Evolutionary conservation across 805 yeast species (phyloP), one percentile per base, ranked within the genome.

Genomic region (Candida fluviatilis): DNA sequence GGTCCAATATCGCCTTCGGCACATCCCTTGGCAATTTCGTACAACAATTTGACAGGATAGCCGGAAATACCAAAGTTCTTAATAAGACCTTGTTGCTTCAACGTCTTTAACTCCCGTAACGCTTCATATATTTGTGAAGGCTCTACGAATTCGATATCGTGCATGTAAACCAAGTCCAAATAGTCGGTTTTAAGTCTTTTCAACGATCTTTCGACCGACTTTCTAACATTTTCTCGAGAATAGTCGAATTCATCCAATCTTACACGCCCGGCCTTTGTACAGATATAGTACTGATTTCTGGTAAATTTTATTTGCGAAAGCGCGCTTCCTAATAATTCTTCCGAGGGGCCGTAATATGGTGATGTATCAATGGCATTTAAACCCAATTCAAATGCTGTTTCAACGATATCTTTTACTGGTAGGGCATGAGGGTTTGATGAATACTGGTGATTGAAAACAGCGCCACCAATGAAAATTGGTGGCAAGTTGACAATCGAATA

Each of bases 331-430:
- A 86, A 55, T 11, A 90, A 46, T 14, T 61, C 69, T 53, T 90
- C 98, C 4, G 95, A 84, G 0, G 87, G 87, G 0, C 97, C 97
- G 55, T 90, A 90, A 62, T 86, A 89, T 3, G 97, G 96, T 0
- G 96, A 85, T 0, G 97, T 88, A 54, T 90, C 97, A 26, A 90
- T 68, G 1, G 95, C 93, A 33, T 71, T 73, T 42, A 87, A 65
- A 0, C 96, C 96, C 18, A 68, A 54, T 15, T 66, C 60, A 50
- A 90, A 81, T 0, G 90, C 93, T 11, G 57, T 50, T 34, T 64
- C 54, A 15, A 90, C 48, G 35, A 90, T 73, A 0, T 75, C 78
- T 8, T 61, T 65, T 8, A 80, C 70, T 1, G 87, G 83, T 30
- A 86, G 48, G 0, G 63, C 51, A 25, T 68, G 66, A 1, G 95